Percentiles rank a stretch among this genome's conserved stretches.
Conservation (phyloP, 352 stramenopile genomes). For the Phytophthora pisi region DNA sequence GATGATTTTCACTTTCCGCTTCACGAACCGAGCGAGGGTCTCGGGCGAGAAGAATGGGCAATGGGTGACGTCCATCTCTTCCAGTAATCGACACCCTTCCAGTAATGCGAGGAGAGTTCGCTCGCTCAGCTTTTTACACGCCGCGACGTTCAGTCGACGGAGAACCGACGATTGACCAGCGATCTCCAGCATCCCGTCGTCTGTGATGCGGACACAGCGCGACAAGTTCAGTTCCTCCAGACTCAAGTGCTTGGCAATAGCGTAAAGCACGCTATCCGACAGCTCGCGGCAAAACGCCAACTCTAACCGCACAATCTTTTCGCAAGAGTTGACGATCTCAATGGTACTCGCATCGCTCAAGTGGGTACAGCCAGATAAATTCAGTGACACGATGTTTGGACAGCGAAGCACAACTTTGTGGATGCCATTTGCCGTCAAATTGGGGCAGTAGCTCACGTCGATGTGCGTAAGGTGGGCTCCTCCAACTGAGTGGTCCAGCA, state of each 20-base stretch:
- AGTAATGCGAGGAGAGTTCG: conserved; percentile 56
- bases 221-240: conserved; percentile 76
- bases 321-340: conserved; percentile 73
- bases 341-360: conserved; percentile 72
- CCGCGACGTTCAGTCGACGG: conserved; percentile 66
- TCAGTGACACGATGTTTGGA: conserved; percentile 69
- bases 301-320: conserved; percentile 70
- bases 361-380: conserved; percentile 81
- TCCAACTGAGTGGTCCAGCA: conserved; percentile 60
- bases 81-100: conserved; percentile 59
- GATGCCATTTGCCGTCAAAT: conserved; percentile 64
- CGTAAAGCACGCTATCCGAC: conserved; percentile 69
- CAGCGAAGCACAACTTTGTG: conserved; percentile 62
- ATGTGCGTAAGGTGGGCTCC: conserved; percentile 58
- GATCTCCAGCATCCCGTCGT: conserved; percentile 84
- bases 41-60: conserved; percentile 67
- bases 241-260: conserved; percentile 80
- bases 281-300: conserved; percentile 87
- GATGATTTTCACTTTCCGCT: conserved; percentile 57
- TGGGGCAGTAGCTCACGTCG: conserved; percentile 83
- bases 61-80: conserved; percentile 82
- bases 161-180: conserved; percentile 75
- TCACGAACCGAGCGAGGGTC: conserved; percentile 62
- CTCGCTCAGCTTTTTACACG: conserved; percentile 85
- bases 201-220: conserved; percentile 81